Evolutionary conservation across 495 filamentous ascomycete species (phyloP), one percentile per base, ranked within the genome.

Genomic region (Hyaloscypha bicolor): DNA sequence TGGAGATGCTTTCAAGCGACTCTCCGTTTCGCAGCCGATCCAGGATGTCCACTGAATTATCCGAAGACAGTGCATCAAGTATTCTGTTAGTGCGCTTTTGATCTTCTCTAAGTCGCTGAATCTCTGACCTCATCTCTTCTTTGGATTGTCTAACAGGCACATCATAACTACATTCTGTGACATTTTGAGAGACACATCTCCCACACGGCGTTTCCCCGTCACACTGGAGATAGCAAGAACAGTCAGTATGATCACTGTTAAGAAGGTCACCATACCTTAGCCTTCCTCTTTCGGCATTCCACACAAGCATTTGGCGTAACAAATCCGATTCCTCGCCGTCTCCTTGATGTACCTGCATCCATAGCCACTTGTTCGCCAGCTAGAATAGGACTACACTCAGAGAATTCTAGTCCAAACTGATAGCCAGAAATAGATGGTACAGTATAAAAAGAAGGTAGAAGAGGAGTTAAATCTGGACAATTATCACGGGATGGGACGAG

Each of bases 281-380:
- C 79, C 58, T 81, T 79, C 63, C 82, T 85, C 76, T 84, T 85
- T 29, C 81, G 78, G 63, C 82, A 85, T 69, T 84, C 82, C 35
- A 79, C 83, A 69, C 82, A 85, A 2, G 82, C 82, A 67, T 83
- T 85, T 35, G 77, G 78, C 6, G 82, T 85, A 12, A 85, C 81
- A 9, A 82, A 69, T n/a, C 81, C 82, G 8, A 80, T 16, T 16
- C 60, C 56, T 19, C 56, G 56, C 14, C 56, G 56, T 35, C 56
- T 19, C 32, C 30, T 59, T 32, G 19, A 53, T 8, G 51, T 16
- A 37, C 35, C 3, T 0, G 0, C 35, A 37, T 37, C 35, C 35
- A 37, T 37, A 37, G 35, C 35, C 6, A 37, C 12, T 37, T 37
- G 25, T 25, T 25, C 25, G 25, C 25, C 25, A 2, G 25, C 25